Conservation (phyloP, 2,329 filamentous ascomycete genomes). For the Epichloe uncinata region DNA sequence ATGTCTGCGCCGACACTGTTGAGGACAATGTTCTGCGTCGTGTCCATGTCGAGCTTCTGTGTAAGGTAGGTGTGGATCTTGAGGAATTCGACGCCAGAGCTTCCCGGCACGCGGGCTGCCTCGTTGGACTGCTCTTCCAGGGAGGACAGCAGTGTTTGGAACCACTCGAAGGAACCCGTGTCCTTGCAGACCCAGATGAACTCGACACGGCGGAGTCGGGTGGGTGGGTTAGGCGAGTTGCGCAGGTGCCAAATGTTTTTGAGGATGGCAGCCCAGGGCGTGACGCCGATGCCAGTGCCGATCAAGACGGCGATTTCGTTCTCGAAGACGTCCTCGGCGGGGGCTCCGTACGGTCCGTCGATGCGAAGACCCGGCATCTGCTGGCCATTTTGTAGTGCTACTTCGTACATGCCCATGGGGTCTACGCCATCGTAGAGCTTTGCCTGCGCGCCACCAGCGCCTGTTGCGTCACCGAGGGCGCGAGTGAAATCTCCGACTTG, state of each 20-base stretch:
- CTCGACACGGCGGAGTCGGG: slow-evolving; percentile 82
- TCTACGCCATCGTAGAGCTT: slow-evolving; percentile 87
- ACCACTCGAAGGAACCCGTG: slow-evolving; percentile 95
- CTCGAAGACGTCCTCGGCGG: slow-evolving; percentile 93
- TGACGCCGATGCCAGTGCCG: slow-evolving; percentile 77
- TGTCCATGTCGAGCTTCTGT: slow-evolving; percentile 82
- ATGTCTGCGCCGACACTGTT: slow-evolving; percentile 82
- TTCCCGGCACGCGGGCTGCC: slow-evolving; percentile 52
- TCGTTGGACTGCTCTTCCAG: slow-evolving; percentile 75
- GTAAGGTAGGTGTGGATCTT: slow-evolving; percentile 98
- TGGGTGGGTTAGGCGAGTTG: slow-evolving; percentile 76
- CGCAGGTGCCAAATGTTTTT: slow-evolving; percentile 99
- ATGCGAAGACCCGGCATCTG: slow-evolving; percentile 82
- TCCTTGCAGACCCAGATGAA: slow-evolving; percentile 99
- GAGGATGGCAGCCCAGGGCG: slow-evolving; percentile 73
- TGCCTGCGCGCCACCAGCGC: slow-evolving; percentile 73
- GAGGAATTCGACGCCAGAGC: slow-evolving; percentile 68
- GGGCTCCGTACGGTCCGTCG: slow-evolving; percentile 91
- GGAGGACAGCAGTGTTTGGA: slow-evolving; percentile 83
- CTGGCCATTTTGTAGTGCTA: slow-evolving; percentile 85
- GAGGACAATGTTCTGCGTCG: slow-evolving; percentile 89
- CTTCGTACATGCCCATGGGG: slow-evolving; percentile 94
- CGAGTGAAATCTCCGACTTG: slow-evolving; percentile 95
- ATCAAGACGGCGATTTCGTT: slow-evolving; percentile 81
- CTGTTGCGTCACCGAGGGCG: slow-evolving; percentile 88